A percentile compares a stretch with the other conserved stretches of the same genome.
phyloP scores from a whole-genome alignment of 495 filamentous ascomycete species.

The Amniculicola lignicola region DNA sequence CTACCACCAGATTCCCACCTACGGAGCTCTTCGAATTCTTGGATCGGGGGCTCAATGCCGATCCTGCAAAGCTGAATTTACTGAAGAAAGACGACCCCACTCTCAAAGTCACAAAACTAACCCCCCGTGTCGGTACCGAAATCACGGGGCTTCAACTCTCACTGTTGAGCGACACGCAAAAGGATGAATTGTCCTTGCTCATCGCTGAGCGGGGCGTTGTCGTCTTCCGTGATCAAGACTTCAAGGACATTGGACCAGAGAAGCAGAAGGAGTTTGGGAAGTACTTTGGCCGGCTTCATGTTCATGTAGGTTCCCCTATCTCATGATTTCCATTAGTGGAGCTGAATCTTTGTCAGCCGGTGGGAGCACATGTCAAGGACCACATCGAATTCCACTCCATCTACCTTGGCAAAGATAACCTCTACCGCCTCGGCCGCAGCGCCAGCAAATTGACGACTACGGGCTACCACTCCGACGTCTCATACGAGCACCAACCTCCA shows the following conservation, averaged over 20 bases:
- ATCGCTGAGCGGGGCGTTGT: slow-evolving; percentile 70
- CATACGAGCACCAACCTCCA: slow-evolving; percentile 28
- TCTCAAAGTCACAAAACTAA: slow-evolving; percentile 34
- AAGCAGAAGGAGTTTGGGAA: slow-evolving; percentile 23
- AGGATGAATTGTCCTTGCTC: slow-evolving; percentile 69
- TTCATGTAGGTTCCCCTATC: slow-evolving; percentile 10
- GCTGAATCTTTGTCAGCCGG: slow-evolving; percentile 4
- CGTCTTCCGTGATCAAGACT: slow-evolving; percentile 64
- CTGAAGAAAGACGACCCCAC: background rate
- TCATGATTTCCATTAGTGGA: background rate
- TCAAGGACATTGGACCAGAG: slow-evolving; percentile 25
- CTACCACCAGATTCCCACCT: slow-evolving; percentile 56
- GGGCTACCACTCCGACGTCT: slow-evolving; percentile 30
- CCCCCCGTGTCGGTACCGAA: slow-evolving; percentile 68
- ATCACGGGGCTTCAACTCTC: slow-evolving; percentile 66
- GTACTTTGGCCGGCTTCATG: slow-evolving; percentile 27
- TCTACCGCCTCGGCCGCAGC: slow-evolving; percentile 17
- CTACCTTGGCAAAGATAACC: slow-evolving; percentile 25
- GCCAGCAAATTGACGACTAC: slow-evolving; percentile 16
- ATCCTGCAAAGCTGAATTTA: slow-evolving; percentile 49
- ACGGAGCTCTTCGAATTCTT: slow-evolving; percentile 57
- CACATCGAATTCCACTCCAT: slow-evolving; percentile 29
- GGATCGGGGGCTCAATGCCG: slow-evolving; percentile 57
- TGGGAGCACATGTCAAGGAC: slow-evolving; percentile 28
- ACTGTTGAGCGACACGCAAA: slow-evolving; percentile 61